A percentile compares a stretch with the other conserved stretches of the same genome.
phyloP scores from a whole-genome alignment of 2,329 filamentous ascomycete genomes.

The Camptophora hylomeconis region DNA sequence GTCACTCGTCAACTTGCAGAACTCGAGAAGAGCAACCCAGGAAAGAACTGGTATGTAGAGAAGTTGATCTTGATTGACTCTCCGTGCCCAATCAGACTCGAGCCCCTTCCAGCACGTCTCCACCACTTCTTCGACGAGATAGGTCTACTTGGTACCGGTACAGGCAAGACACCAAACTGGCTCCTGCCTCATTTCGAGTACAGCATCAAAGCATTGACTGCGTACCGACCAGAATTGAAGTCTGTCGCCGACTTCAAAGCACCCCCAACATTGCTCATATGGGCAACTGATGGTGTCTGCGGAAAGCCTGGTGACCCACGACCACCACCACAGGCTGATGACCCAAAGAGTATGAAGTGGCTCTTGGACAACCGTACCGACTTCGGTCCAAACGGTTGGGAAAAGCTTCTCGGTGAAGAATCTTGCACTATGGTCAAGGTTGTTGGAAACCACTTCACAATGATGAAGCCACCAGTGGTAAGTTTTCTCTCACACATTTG shows the following conservation, averaged over 20 bases:
- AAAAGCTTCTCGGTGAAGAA: conserved; percentile 28
- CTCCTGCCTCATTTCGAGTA: conserved; percentile 40
- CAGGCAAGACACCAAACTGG: conserved; percentile 33
- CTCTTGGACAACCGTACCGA: conserved; percentile 35
- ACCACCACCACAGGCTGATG: conserved; percentile 27
- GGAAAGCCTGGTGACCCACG: conserved; percentile 27
- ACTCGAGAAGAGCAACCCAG: conserved; percentile 13
- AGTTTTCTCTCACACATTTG: conserved; percentile 6
- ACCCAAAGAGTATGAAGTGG: conserved; percentile 37
- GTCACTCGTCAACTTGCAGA: conserved; percentile 19
- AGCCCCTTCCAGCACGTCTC: conserved; percentile 47
- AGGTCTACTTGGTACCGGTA: conserved; percentile 34
- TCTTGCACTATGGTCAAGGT: conserved; percentile 22
- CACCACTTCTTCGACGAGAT: conserved; percentile 37
- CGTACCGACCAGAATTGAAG: conserved; percentile 25
- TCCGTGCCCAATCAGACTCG: conserved; percentile 52
- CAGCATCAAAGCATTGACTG: conserved; percentile 34
- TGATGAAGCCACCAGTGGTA: conserved; percentile 24
- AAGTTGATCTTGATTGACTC: conserved; percentile 51
- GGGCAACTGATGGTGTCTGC: conserved; percentile 37
- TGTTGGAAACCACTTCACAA: conserved; percentile 28
- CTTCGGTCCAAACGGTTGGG: conserved; percentile 36
- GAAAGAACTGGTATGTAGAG: conserved; percentile 31
- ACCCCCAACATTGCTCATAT: conserved; percentile 33
- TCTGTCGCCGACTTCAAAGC: conserved; percentile 21